A percentile compares a stretch with the other conserved stretches of the same genome.
Evolutionary conservation across 2,329 filamentous ascomycete genomes (phyloP).

Genomic region (Cladobotryum mycophilum): DNA sequence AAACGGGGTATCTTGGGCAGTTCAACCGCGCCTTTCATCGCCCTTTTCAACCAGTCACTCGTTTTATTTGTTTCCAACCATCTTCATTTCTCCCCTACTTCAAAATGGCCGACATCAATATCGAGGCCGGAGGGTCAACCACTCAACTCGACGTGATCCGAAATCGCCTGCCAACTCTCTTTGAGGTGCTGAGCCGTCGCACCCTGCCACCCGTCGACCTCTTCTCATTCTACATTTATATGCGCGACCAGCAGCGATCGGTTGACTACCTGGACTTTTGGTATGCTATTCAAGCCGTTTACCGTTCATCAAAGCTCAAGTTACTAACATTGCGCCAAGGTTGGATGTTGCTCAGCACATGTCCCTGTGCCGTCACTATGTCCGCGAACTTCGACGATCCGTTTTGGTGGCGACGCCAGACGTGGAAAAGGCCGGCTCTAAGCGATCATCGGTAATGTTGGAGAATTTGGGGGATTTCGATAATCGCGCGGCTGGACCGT

Average conservation of each 20-base stretch:
- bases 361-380: conserved; percentile 94
- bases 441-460: conserved; percentile 75
- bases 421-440: conserved; percentile 71
- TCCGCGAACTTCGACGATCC: conserved; percentile 87
- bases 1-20: background rate
- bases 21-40: background rate
- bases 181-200: conserved; percentile 88
- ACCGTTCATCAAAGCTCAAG: no score
- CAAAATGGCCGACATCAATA: conserved; percentile 18
- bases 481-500: conserved; percentile 52
- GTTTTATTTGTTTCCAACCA: background rate
- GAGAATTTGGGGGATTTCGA: conserved; percentile 65
- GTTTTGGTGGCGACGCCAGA: conserved; percentile 92
- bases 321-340: conserved; percentile 44
- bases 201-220: conserved; percentile 95
- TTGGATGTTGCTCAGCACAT: conserved; percentile 99
- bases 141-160: conserved; percentile 57
- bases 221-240: conserved; percentile 99
- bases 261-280: conserved; percentile 99
- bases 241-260: conserved; percentile 96
- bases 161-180: conserved; percentile 87
- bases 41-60: background rate
- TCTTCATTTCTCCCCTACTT: background rate
- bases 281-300: conserved; percentile 43
- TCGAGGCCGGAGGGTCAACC: conserved; percentile 37